phyloP scores from a whole-genome alignment of 768 basidiomycete genomes.

The Cystofilobasidium capitatum region DNA sequence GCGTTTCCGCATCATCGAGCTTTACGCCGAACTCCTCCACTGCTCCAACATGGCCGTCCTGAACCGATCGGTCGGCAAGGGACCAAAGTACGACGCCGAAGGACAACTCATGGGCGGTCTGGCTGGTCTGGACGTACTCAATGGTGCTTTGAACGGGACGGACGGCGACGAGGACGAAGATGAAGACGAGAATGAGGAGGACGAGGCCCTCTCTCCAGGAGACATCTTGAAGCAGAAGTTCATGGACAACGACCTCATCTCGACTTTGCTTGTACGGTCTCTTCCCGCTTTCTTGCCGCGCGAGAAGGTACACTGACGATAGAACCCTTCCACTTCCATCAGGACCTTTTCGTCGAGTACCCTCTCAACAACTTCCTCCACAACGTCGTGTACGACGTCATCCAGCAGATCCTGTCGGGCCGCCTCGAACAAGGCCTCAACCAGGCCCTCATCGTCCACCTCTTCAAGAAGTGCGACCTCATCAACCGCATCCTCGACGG shows the following conservation, averaged over 20 bases:
- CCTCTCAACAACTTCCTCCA: slow-evolving; percentile 98
- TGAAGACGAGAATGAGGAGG: slow-evolving; percentile 34
- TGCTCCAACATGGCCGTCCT: slow-evolving; percentile 96
- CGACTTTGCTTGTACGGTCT: slow-evolving; percentile 60
- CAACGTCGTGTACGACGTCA: slow-evolving; percentile 86
- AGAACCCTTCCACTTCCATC: not conserved
- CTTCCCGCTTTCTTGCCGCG: not conserved
- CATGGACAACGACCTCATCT: slow-evolving; percentile 61
- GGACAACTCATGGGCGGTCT: slow-evolving; percentile 84
- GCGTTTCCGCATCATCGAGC: slow-evolving; percentile 88
- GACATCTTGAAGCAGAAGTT: slow-evolving; percentile 72
- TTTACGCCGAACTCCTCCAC: slow-evolving; percentile 92
- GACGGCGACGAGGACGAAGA: slow-evolving; percentile 53
- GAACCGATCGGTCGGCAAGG: slow-evolving; percentile 63
- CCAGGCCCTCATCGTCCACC: slow-evolving; percentile 66
- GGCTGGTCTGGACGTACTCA: slow-evolving; percentile 70
- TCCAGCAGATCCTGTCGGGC: slow-evolving; percentile 90
- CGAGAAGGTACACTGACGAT: no score
- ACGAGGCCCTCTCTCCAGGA: slow-evolving; percentile 44
- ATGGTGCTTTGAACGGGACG: slow-evolving; percentile 58
- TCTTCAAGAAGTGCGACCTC: slow-evolving; percentile 77
- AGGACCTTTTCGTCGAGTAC: slow-evolving; percentile 92
- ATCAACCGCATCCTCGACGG: slow-evolving; percentile 81
- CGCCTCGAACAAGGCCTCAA: slow-evolving; percentile 67
- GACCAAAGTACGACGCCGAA: slow-evolving; percentile 64